Conservation (phyloP, 1,284 basidiomycete species). For the Naganishia sp. region DNA sequence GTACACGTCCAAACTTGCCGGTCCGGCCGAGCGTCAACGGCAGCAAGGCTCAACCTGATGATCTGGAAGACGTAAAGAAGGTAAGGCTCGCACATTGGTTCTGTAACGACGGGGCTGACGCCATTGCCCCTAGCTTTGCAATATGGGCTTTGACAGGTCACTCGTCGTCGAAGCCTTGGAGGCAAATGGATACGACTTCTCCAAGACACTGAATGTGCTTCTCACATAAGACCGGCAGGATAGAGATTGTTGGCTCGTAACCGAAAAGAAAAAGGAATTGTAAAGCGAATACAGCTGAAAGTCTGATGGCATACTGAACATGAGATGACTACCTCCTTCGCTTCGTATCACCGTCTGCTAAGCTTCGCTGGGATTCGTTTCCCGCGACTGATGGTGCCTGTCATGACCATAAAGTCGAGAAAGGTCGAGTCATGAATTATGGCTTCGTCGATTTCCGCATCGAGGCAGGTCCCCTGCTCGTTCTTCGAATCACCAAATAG, state of each 20-base stretch:
- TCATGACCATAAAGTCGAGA: conserved; percentile 11
- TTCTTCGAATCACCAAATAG: neutral
- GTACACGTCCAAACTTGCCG: conserved; percentile 40
- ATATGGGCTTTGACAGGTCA: conserved; percentile 51
- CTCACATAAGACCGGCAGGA: conserved; percentile 31
- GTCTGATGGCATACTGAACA: neutral
- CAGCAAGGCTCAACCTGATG: conserved; percentile 47
- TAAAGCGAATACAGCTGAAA: neutral
- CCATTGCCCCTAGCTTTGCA: conserved; percentile 43
- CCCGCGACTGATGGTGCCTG: conserved; percentile 5
- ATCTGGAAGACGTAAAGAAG: conserved; percentile 54
- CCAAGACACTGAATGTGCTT: conserved; percentile 53
- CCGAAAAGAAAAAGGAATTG: too few species aligned
- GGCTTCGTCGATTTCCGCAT: neutral
- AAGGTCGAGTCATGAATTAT: neutral
- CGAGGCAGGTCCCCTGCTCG: too few species aligned
- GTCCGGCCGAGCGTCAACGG: conserved; percentile 39
- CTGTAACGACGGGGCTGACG: conserved; percentile 1
- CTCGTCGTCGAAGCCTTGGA: conserved; percentile 51
- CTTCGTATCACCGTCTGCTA: neutral
- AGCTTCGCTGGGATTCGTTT: neutral
- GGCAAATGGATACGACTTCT: conserved; percentile 54
- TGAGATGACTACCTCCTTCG: neutral
- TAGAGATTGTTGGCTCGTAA: too few species aligned
- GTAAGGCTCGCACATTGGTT: conserved; percentile 37